Conservation (phyloP, 352 stramenopile genomes). For the Phytophthora boehmeriae region DNA sequence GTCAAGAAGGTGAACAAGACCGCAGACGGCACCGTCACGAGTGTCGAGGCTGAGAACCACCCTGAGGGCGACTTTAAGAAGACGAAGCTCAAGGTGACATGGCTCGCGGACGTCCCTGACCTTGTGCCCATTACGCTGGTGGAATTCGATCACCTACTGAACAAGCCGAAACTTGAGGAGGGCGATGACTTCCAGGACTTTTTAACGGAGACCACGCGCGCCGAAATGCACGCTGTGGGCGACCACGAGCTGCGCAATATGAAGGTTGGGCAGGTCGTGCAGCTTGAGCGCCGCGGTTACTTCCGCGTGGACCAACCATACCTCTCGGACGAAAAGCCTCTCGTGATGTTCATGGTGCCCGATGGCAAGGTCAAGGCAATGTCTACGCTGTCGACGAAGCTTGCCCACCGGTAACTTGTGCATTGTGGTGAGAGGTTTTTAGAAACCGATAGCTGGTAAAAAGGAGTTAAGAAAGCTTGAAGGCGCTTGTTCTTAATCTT, state of each 20-base stretch:
- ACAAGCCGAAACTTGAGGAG: conserved; percentile 98
- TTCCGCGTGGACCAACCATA: conserved; percentile 93
- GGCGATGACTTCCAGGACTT: conserved; percentile 98
- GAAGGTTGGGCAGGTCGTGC: conserved; percentile 95
- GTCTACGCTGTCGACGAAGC: conserved; percentile 88
- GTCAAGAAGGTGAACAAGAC: conserved; percentile 77
- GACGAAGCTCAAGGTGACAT: conserved; percentile 97
- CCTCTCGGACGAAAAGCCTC: conserved; percentile 84
- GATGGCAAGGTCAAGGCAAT: conserved; percentile 96
- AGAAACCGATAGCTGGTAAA: background rate
- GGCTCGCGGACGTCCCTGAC: conserved; percentile 92
- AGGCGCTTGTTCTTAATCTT: background rate
- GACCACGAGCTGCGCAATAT: conserved; percentile 96
- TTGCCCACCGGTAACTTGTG: conserved; percentile 69
- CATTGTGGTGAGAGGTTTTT: background rate
- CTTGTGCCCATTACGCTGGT: conserved; percentile 91
- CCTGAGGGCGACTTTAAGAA: conserved; percentile 93
- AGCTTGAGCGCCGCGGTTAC: conserved; percentile 98
- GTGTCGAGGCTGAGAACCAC: conserved; percentile 77
- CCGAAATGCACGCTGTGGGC: conserved; percentile 93
- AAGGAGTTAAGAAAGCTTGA: background rate
- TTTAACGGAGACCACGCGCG: conserved; percentile 95
- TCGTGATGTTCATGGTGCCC: conserved; percentile 98
- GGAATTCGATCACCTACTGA: conserved; percentile 99
- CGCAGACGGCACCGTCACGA: conserved; percentile 52